Conservation (phyloP, 305 asterid genomes). For the Striga hermonthica region DNA sequence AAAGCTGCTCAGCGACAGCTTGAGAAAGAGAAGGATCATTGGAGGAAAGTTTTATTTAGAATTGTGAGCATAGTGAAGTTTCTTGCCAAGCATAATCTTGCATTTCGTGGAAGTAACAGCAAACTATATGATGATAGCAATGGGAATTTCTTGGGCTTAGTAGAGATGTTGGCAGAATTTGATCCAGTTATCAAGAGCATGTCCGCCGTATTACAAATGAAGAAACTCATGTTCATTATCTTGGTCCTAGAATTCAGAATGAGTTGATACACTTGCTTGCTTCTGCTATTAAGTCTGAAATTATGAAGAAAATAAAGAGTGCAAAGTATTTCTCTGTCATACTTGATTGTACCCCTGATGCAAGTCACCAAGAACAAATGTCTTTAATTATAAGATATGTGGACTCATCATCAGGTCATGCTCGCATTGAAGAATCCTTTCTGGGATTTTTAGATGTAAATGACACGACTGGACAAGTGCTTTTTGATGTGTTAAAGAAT, state of each 20-base stretch:
- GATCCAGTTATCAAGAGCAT: neutral
- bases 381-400: neutral
- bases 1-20: too few species aligned
- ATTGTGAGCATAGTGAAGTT: too few species aligned
- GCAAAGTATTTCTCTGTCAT: neutral
- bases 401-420: neutral
- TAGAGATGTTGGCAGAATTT: neutral
- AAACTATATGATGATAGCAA: neutral
- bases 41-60: too few species aligned
- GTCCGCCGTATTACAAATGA: neutral
- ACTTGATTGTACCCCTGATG: neutral
- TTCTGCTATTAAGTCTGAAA: neutral
- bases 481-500: neutral
- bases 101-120: too few species aligned
- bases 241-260: neutral
- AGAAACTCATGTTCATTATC: neutral
- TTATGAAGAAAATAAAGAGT: neutral
- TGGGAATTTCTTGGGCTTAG: neutral
- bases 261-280: neutral
- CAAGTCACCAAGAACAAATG: neutral
- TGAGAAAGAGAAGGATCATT: too few species aligned
- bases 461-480: neutral
- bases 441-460: neutral
- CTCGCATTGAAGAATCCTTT: neutral
- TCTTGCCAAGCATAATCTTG: too few species aligned